These are phyloP conservation scores for Kalmanozyma brasiliensis DNA, from an alignment of 1,284 basidiomycete genomes.

Conservation along the genomic window DNA sequence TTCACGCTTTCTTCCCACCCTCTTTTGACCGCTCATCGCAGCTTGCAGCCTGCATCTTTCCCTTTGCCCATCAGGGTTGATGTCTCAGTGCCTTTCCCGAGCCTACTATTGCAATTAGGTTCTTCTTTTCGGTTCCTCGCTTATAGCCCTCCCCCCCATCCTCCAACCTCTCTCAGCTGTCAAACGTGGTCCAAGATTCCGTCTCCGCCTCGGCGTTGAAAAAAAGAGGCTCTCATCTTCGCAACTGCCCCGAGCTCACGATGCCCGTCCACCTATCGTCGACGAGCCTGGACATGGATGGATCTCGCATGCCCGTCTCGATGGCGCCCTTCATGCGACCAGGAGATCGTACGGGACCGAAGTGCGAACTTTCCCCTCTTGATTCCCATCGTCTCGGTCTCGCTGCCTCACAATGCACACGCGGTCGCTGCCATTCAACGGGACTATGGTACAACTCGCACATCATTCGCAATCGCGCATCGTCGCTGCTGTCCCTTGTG, in stretches of 20 bases:
- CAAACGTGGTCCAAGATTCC: conserved; percentile 14
- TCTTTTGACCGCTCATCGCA: conserved; percentile 5
- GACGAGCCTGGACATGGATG: neutral
- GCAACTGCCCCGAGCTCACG: conserved; percentile 4
- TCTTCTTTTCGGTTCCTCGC: conserved; percentile 1
- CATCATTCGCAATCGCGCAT: neutral
- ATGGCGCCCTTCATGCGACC: conserved; percentile 16
- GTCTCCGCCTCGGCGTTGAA: conserved; percentile 34
- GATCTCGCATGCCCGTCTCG: conserved; percentile 30
- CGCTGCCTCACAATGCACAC: conserved; percentile 2
- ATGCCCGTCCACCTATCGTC: too few species aligned
- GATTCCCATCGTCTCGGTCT: conserved; percentile 11
- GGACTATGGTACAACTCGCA: too few species aligned
- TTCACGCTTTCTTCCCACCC: too few species aligned
- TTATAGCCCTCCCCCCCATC: too few species aligned
- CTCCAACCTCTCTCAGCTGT: conserved; percentile 11
- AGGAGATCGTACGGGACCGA: conserved; percentile 9
- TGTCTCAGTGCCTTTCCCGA: conserved; percentile 24
- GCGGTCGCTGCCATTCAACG: neutral
- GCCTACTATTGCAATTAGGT: conserved; percentile 8
- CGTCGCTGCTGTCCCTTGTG: neutral
- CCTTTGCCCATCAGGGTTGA: neutral
- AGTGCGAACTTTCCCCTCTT: conserved; percentile 12
- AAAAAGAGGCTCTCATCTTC: conserved; percentile 2
- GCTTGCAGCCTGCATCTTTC: conserved; percentile 15